Percentiles rank a stretch among this genome's conserved stretches.
phyloP scores from a whole-genome alignment of 139 green algal genomes.

The Chlamydomonas urium region DNA sequence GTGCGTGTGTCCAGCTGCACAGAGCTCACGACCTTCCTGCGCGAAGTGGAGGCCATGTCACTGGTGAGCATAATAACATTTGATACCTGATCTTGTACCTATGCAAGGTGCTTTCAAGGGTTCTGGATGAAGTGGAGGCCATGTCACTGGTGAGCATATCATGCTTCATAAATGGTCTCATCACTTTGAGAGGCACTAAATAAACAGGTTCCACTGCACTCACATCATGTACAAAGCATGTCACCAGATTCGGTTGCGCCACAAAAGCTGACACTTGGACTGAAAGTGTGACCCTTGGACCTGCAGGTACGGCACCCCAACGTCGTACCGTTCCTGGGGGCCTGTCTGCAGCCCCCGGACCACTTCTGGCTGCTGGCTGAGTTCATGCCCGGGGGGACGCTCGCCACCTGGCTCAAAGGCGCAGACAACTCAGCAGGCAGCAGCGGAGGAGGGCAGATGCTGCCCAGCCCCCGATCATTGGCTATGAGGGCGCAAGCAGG shows the following conservation, averaged over 20 bases:
- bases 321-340: slow-evolving; percentile 62
- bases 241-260: too few relatives aligned
- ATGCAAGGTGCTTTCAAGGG: slow-evolving; percentile 51
- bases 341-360: slow-evolving; percentile 46
- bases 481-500: neutral
- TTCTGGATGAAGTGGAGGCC: slow-evolving; percentile 71
- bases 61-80: slow-evolving; percentile 24
- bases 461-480: neutral
- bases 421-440: too few relatives aligned
- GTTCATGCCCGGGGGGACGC: slow-evolving; percentile 66
- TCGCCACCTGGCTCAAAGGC: slow-evolving; percentile 11
- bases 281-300: slow-evolving; percentile 56
- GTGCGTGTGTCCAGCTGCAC: slow-evolving; percentile 31
- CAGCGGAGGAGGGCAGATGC: neutral
- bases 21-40: slow-evolving; percentile 67
- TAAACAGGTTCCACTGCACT: too few relatives aligned
- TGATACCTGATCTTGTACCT: slow-evolving; percentile 51
- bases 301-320: slow-evolving; percentile 62
- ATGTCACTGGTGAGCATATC: slow-evolving; percentile 11
- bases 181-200: neutral
- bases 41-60: slow-evolving; percentile 63
- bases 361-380: slow-evolving; percentile 77
- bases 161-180: too few relatives aligned
- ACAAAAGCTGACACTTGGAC: slow-evolving; percentile 29
- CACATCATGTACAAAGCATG: too few relatives aligned